Conservation (phyloP, 176 grass and related monocot genomes). For the Stipa capillata region DNA sequence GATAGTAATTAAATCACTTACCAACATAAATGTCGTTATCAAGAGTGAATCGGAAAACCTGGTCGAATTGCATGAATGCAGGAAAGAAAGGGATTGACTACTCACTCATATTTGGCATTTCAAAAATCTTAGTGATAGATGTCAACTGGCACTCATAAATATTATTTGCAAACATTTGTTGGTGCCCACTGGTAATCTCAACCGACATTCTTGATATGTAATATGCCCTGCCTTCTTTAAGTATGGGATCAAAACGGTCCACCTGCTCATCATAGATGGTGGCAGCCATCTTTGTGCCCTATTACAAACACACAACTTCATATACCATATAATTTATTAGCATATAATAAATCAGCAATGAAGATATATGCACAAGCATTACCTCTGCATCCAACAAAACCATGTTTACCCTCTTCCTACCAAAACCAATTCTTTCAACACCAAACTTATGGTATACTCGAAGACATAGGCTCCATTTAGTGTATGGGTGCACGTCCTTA, state of each 20-base stretch:
- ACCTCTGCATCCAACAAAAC: too few species aligned
- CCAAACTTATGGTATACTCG: too few species aligned
- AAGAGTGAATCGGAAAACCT: not conserved
- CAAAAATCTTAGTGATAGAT: not conserved
- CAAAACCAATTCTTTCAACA: too few species aligned
- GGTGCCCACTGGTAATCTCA: not conserved
- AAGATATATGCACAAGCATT: too few species aligned
- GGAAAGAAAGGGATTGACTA: not conserved
- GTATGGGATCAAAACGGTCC: not conserved
- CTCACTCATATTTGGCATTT: not conserved
- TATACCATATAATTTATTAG: too few species aligned
- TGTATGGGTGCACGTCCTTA: too few species aligned
- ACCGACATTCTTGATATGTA: not conserved
- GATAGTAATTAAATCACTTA: not conserved
- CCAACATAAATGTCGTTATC: not conserved
- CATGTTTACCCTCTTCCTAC: too few species aligned
- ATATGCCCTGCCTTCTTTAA: not conserved
- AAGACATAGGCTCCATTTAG: too few species aligned
- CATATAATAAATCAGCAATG: too few species aligned
- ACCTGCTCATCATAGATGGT: not conserved
- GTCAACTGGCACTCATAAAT: not conserved
- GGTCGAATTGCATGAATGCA: not conserved
- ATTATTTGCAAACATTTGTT: not conserved
- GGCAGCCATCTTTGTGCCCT: not conserved
- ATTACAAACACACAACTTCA: not conserved